Conservation (phyloP, 2,329 filamentous ascomycete species). For the Cercospora canescens region DNA sequence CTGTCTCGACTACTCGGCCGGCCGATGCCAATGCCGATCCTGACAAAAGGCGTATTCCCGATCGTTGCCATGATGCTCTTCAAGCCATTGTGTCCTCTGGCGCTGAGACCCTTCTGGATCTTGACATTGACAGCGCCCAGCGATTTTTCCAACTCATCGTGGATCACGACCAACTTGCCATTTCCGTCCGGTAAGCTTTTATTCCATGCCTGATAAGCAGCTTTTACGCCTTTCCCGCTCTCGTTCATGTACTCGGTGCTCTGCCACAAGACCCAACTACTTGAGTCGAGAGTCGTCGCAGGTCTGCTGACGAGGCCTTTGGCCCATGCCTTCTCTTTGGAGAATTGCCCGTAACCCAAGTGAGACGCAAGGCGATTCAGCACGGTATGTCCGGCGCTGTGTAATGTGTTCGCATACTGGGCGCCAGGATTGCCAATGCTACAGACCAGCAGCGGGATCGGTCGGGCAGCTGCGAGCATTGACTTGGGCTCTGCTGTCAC, state of each 20-base stretch:
- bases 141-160: slow-evolving; percentile 81
- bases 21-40: slow-evolving; percentile 83
- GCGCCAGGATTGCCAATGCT: slow-evolving; percentile 82
- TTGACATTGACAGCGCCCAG: slow-evolving; percentile 67
- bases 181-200: slow-evolving; percentile 32
- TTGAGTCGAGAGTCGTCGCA: slow-evolving; percentile 29
- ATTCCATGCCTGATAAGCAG: slow-evolving; percentile 61
- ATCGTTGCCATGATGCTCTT: slow-evolving; percentile 64
- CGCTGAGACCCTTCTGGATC: slow-evolving; percentile 52
- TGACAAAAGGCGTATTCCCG: slow-evolving; percentile 74
- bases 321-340: slow-evolving; percentile 45
- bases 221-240: slow-evolving; percentile 69
- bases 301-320: slow-evolving; percentile 55
- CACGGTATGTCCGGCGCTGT: slow-evolving; percentile 82
- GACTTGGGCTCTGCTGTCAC: not conserved
- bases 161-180: slow-evolving; percentile 70
- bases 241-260: slow-evolving; percentile 82
- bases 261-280: slow-evolving; percentile 66
- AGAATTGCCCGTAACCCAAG: slow-evolving; percentile 40
- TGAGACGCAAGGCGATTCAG: slow-evolving; percentile 61
- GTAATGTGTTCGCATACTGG: slow-evolving; percentile 72
- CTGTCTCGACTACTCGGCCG: slow-evolving; percentile 69
- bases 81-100: slow-evolving; percentile 48
- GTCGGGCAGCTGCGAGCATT: slow-evolving; percentile 25
- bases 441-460: slow-evolving; percentile 67